These are phyloP conservation scores for Anisodus acutangulus DNA, from an alignment of 257 asterid genomes.

Conservation along the genomic window DNA sequence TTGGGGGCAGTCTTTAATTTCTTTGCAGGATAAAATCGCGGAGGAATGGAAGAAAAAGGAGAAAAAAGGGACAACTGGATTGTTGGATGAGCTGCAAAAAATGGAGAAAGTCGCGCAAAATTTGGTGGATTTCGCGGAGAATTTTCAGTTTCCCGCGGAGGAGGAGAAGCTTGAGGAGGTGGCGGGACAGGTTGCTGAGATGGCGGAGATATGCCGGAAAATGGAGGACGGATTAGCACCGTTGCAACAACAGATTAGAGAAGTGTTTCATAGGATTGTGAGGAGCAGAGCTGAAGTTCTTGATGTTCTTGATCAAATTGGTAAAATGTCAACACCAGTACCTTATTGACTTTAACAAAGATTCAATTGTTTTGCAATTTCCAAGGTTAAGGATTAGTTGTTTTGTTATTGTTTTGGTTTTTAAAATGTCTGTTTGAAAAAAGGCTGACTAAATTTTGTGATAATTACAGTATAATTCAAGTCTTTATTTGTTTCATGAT, in stretches of 20 bases:
- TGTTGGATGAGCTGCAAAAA: conserved; percentile 75
- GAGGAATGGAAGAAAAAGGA: conserved; percentile 95
- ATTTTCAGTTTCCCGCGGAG: conserved; percentile 69
- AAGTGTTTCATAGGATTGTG: conserved; percentile 92
- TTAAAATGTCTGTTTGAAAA: not conserved
- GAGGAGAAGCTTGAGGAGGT: conserved; percentile 67
- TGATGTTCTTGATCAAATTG: conserved; percentile 76
- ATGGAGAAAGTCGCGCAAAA: conserved; percentile 74
- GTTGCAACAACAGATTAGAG: conserved; percentile 70
- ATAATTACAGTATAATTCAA: not conserved
- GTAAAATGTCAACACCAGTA: conserved; percentile 62
- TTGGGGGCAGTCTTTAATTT: conserved; percentile 71
- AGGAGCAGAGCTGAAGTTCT: conserved; percentile 83
- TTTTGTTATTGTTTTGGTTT: not conserved
- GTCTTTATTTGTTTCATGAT: not conserved
- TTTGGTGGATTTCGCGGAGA: conserved; percentile 62
- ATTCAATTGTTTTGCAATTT: not conserved
- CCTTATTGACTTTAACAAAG: conserved; percentile 49
- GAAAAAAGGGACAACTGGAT: conserved; percentile 69
- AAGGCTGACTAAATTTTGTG: not conserved
- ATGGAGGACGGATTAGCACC: conserved; percentile 94
- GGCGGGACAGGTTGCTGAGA: conserved; percentile 63
- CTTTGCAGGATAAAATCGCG: conserved; percentile 74
- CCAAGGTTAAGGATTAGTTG: not conserved
- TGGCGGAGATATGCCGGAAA: conserved; percentile 67